Conservation (phyloP, 768 basidiomycete genomes). For the Mycena filopes region DNA sequence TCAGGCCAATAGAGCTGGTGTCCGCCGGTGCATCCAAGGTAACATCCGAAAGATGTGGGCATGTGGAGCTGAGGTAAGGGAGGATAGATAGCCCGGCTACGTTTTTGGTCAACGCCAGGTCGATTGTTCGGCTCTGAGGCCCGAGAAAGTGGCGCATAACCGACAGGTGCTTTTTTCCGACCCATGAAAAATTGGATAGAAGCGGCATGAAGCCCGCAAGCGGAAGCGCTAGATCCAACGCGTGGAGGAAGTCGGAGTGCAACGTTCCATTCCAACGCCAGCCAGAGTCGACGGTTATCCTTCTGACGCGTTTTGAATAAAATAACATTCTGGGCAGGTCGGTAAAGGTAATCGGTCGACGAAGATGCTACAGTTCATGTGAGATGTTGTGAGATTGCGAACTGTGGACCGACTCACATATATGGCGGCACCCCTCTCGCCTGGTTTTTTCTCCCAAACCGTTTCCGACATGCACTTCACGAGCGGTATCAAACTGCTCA, state of each 20-base stretch:
- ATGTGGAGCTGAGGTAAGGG: conserved; percentile 13
- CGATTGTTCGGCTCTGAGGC: background rate
- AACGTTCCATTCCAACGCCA: background rate
- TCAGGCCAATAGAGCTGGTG: background rate
- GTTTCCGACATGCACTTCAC: conserved; percentile 30
- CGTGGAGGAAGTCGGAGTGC: conserved; percentile 7
- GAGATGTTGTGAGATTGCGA: background rate
- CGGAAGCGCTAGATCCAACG: conserved; percentile 16
- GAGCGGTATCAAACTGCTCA: conserved; percentile 1
- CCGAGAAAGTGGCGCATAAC: conserved; percentile 10
- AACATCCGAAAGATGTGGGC: conserved; percentile 8
- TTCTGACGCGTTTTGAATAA: conserved; percentile 21
- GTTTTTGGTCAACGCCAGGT: background rate
- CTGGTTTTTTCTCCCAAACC: conserved; percentile 12
- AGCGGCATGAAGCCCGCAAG: conserved; percentile 15
- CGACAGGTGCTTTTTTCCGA: background rate
- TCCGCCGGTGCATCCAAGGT: background rate
- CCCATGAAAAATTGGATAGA: conserved; percentile 6
- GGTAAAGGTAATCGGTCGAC: conserved; percentile 10
- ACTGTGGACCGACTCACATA: conserved; percentile 1
- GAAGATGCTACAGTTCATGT: background rate
- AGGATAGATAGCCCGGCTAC: conserved; percentile 9
- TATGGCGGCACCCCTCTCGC: background rate
- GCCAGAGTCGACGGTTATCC: background rate
- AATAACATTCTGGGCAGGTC: conserved; percentile 27